These are phyloP conservation scores for Xylaria longipes DNA, from an alignment of 495 filamentous ascomycete species.

Conservation along the genomic window DNA sequence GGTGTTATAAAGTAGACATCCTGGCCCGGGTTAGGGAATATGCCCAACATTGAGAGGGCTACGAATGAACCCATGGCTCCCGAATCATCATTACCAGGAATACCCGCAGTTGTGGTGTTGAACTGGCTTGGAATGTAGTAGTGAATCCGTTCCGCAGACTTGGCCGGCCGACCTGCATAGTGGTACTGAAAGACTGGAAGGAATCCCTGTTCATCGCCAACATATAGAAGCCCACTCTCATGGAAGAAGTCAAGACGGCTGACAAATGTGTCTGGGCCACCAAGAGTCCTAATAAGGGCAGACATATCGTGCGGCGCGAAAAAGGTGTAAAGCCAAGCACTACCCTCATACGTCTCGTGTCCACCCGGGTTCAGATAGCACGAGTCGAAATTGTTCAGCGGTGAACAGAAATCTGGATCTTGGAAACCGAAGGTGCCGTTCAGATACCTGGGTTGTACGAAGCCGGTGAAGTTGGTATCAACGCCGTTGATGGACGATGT, in stretches of 20 bases:
- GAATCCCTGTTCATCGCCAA: slow-evolving; percentile 72
- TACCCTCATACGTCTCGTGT: slow-evolving; percentile 70
- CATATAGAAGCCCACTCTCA: slow-evolving; percentile 63
- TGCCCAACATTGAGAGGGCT: slow-evolving; percentile 66
- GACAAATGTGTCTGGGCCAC: slow-evolving; percentile 63
- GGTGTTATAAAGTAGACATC: slow-evolving; percentile 71
- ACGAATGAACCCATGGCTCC: slow-evolving; percentile 73
- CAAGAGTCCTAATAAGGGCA: slow-evolving; percentile 61
- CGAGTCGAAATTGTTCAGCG: slow-evolving; percentile 54
- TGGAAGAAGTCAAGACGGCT: slow-evolving; percentile 67
- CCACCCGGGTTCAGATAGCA: slow-evolving; percentile 66
- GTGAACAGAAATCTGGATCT: slow-evolving; percentile 58
- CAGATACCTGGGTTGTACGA: slow-evolving; percentile 66
- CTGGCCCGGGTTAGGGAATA: slow-evolving; percentile 72
- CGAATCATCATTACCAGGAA: slow-evolving; percentile 74
- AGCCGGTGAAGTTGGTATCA: slow-evolving; percentile 66
- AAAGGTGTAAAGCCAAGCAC: slow-evolving; percentile 68
- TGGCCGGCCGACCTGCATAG: slow-evolving; percentile 67
- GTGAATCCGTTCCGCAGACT: slow-evolving; percentile 65
- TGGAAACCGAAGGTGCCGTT: slow-evolving; percentile 70
- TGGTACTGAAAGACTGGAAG: slow-evolving; percentile 70
- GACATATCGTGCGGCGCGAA: slow-evolving; percentile 72
- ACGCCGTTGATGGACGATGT: slow-evolving; percentile 60
- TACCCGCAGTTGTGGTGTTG: slow-evolving; percentile 61
- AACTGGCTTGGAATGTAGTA: slow-evolving; percentile 70